These are phyloP conservation scores for Coemansia sp. DNA, from an alignment of 192 early-diverging fungal species.

Conservation along the genomic window DNA sequence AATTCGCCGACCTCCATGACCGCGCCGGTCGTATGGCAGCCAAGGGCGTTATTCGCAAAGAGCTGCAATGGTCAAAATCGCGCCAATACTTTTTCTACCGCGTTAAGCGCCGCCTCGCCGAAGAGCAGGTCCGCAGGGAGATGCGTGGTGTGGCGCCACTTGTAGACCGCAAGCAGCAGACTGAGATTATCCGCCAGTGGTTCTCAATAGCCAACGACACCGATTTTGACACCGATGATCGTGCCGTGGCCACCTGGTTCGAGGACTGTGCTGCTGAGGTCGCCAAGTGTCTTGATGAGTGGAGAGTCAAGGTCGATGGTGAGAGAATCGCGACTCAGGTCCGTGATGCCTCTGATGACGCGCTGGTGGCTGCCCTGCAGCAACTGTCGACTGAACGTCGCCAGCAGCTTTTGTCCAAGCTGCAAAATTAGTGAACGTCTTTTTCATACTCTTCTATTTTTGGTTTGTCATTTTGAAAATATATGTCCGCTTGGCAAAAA, in stretches of 20 bases:
- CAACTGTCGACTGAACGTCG: slow-evolving; percentile 39
- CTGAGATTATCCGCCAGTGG: slow-evolving; percentile 63
- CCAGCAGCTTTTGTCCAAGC: slow-evolving; percentile 37
- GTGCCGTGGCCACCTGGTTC: slow-evolving; percentile 63
- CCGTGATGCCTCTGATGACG: slow-evolving; percentile 28
- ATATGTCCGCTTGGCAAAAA: too few species aligned
- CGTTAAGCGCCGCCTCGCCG: slow-evolving; percentile 77
- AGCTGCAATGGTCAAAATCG: slow-evolving; percentile 78
- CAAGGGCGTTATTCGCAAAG: slow-evolving; percentile 85
- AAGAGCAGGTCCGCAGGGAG: slow-evolving; percentile 73
- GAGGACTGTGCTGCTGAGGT: slow-evolving; percentile 31
- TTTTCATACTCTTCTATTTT: not conserved
- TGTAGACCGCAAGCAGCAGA: slow-evolving; percentile 58
- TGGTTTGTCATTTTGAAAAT: too few species aligned
- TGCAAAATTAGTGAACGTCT: slow-evolving; percentile 1
- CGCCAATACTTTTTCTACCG: slow-evolving; percentile 95
- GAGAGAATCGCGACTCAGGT: slow-evolving; percentile 12
- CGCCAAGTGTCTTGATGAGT: not conserved
- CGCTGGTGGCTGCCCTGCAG: slow-evolving; percentile 38
- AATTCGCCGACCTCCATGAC: slow-evolving; percentile 99
- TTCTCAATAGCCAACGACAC: slow-evolving; percentile 40
- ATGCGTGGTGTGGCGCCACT: slow-evolving; percentile 44
- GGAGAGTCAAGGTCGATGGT: slow-evolving; percentile 11
- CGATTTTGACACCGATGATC: slow-evolving; percentile 63
- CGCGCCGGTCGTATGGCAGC: slow-evolving; percentile 92